Conservation (phyloP, 2,329 filamentous ascomycete species). For the Orbilia blumenaviensis region DNA sequence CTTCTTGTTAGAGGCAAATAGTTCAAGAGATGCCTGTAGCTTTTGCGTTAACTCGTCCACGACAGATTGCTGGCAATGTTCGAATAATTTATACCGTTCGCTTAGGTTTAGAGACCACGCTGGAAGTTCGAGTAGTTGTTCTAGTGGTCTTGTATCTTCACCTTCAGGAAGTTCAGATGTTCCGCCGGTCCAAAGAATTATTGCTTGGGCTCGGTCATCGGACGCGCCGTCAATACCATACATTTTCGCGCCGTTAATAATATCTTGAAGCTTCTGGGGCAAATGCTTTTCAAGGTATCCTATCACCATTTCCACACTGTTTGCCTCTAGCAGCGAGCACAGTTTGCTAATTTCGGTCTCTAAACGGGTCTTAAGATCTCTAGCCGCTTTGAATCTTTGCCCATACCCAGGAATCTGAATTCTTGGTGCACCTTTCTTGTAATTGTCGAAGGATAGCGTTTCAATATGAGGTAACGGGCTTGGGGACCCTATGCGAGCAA, state of each 20-base stretch:
- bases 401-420: not conserved
- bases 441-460: slow-evolving; percentile 23
- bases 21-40: not conserved
- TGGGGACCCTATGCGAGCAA: slow-evolving; percentile 70
- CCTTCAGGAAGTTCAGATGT: not conserved
- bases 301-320: not conserved
- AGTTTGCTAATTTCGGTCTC: not conserved
- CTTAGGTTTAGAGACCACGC: not conserved
- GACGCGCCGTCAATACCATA: not conserved
- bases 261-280: slow-evolving; percentile 6
- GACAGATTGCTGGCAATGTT: slow-evolving; percentile 11
- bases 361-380: not conserved
- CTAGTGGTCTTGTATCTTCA: not conserved
- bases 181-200: not conserved
- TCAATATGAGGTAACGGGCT: slow-evolving; percentile 68
- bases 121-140: slow-evolving; percentile 6
- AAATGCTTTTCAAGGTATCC: slow-evolving; percentile 12
- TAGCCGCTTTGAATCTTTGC: not conserved
- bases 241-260: not conserved
- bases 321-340: not conserved
- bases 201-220: not conserved
- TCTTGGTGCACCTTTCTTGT: slow-evolving; percentile 4
- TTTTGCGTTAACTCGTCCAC: slow-evolving; percentile 20
- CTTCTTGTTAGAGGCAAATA: slow-evolving; percentile 29
- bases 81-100: slow-evolving; percentile 6